These are phyloP conservation scores for Penicillium macrosclerotiorum DNA, from an alignment of 495 filamentous ascomycete genomes.

Conservation along the genomic window DNA sequence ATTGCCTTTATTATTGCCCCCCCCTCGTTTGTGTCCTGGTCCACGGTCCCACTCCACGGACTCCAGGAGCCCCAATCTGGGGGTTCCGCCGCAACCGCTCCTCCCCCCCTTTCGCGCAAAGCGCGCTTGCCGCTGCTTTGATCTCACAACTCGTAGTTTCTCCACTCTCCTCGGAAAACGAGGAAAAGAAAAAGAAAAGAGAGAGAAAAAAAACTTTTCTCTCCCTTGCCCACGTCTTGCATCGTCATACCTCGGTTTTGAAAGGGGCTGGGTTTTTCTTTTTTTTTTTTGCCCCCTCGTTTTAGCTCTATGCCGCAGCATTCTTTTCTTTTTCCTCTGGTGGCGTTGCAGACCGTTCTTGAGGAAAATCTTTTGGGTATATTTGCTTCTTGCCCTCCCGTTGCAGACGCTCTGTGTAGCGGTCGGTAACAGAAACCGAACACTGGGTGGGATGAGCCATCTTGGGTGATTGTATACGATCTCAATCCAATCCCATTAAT, in stretches of 20 bases:
- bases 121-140: constrained; percentile 44
- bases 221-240: too few relatives aligned
- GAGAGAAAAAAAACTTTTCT: too few relatives aligned
- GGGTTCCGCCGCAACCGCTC: constrained; percentile 42
- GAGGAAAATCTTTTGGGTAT: constrained; percentile 1
- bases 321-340: constrained; percentile 10
- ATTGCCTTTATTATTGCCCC: background rate
- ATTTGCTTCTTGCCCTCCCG: constrained; percentile 9
- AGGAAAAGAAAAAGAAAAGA: too few relatives aligned
- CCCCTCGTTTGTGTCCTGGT: constrained; percentile 15
- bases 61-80: constrained; percentile 29
- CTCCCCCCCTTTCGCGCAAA: constrained; percentile 31
- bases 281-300: background rate
- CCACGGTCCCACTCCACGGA: constrained; percentile 22
- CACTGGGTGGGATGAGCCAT: too few relatives aligned
- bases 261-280: background rate
- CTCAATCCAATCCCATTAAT: too few relatives aligned
- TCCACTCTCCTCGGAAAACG: too few relatives aligned
- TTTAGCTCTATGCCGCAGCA: background rate
- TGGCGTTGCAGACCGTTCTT: constrained; percentile 1
- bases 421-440: too few relatives aligned
- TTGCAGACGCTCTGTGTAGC: too few relatives aligned
- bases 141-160: background rate
- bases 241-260: background rate
- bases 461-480: too few relatives aligned